Evolutionary conservation across 2,329 filamentous ascomycete species (phyloP), one percentile per base, ranked within the genome.

Genomic region (Tympanopsis confertula): DNA sequence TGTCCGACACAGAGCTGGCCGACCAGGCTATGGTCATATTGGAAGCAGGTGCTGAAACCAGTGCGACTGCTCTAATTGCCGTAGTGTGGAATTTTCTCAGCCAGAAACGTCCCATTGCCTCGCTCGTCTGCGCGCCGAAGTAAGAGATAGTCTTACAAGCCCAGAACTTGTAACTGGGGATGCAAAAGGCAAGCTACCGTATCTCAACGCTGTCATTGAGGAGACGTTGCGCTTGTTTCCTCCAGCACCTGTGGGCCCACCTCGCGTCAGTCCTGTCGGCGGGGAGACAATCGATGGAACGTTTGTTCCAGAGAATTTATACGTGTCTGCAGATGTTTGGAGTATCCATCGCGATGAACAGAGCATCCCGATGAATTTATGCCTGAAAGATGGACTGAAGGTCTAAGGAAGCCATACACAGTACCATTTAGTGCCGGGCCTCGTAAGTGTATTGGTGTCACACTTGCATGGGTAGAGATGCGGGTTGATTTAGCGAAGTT

Each of bases 271-370:
- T 14, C 53, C 52, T 3, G n/a, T n/a, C n/a, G n/a, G n/a, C n/a
- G 47, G 44, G 13, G 42, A 38, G 7, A 22, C 26, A 5, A 39
- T 45, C 12, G 45, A 44, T 20, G 45, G 45, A 5, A 19, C 39
- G 2, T 47, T 39, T 20, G 20, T 46, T 1, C 45, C 45, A 2
- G 19, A 58, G 17, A 45, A 54, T 29, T 58, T 54, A 1, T 50
- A 52, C 1, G 61, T 67, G 15, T 54, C 51, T 30, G 54, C 62
- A 45, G 59, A 61, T 3, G 50, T 55, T 3, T 56, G 51, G 30
- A 46, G 51, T n/a, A 50, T 49, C 7, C 55, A 59, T 41, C 52
- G 52, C 13, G 47, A 59, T 39, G 45, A 45, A 13, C 28, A 19
- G 10, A 41, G 45, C 18, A 45, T 48, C 44, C 50, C 17, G 44